Evolutionary conservation across 768 basidiomycete species (phyloP), one percentile per base, ranked within the genome.

Genomic region (Cubamyces sp.): DNA sequence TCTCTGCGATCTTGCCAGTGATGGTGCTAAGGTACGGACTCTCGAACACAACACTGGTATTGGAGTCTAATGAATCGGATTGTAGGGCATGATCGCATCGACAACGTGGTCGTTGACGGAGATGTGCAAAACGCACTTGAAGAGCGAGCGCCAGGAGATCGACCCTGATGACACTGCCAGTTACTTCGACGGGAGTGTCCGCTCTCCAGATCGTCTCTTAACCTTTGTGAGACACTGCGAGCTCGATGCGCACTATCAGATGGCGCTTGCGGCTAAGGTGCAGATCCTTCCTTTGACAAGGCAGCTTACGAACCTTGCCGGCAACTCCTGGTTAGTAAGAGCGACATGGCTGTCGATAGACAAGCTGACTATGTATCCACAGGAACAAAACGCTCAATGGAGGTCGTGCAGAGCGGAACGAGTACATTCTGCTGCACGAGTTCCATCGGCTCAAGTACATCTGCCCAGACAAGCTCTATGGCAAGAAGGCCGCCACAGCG

Each of bases 371-470:
- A 26, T 23, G 15, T 28, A 26, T 37, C 1, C 39, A 30, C 68
- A 98, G 96, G 96, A 98, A 96, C 76, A 94, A 96, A 70, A 98
- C 97, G 0, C 75, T 99, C 47, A 98, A 94, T 66, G 96, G 96
- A 65, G 97, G 96, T 68, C 94, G 97, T 56, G 97, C 97, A 0
- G 97, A 98, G 70, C 93, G 97, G 26, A 99, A 98, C 74, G 97
- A 98, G 75, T 99, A 96, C 80, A 98, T 99, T 84, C 78, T 99
- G 45, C 81, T 99, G 18, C 97, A 99, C 73, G 96, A 98, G 73
- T 99, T 99, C 77, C 95, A 99, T 73, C 85, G 89, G 15, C 83
- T 95, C 46, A 98, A 98, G 74, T 98, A 96, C 70, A 87, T 99
- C 66, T 94, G 94, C 66, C 97, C 97, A 0, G 97, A 99, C 80